These are phyloP conservation scores for Mycena belliarum DNA, from an alignment of 768 basidiomycete genomes.

Conservation along the genomic window DNA sequence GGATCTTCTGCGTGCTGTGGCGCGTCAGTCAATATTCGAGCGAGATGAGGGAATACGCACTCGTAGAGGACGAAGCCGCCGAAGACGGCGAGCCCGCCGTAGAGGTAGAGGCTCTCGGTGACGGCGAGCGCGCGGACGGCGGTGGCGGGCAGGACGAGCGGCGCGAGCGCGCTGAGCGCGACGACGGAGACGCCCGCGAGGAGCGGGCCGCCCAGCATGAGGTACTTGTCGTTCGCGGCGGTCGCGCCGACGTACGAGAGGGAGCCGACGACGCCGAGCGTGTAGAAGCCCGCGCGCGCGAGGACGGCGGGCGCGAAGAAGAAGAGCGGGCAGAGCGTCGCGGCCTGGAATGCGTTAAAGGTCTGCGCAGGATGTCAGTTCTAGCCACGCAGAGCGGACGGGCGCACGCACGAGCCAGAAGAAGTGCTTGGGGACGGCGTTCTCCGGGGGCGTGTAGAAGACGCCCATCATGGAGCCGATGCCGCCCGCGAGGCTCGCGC, in stretches of 20 bases:
- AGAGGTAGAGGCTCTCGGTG: conserved; percentile 76
- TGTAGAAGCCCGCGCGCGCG: conserved; percentile 86
- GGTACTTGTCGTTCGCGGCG: conserved; percentile 80
- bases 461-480: conserved; percentile 88
- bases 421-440: conserved; percentile 71
- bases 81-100: conserved; percentile 89
- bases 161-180: conserved; percentile 82
- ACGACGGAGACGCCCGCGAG: conserved; percentile 89
- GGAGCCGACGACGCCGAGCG: conserved; percentile 81
- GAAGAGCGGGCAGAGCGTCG: conserved; percentile 85
- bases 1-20: conserved; percentile 78
- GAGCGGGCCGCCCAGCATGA: conserved; percentile 85
- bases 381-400: not conserved
- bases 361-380: conserved; percentile 48
- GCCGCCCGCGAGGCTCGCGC: conserved; percentile 74
- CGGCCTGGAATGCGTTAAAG: conserved; percentile 86
- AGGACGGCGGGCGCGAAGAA: conserved; percentile 85
- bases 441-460: conserved; percentile 77
- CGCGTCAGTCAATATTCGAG: not conserved
- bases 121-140: conserved; percentile 76
- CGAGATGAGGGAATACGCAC: conserved; percentile 40
- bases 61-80: conserved; percentile 86
- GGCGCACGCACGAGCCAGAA: conserved; percentile 69
- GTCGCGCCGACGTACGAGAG: conserved; percentile 89
- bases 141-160: conserved; percentile 78